Evolutionary conservation across 495 filamentous ascomycete species (phyloP).

Genomic region (Viridothelium virens): DNA sequence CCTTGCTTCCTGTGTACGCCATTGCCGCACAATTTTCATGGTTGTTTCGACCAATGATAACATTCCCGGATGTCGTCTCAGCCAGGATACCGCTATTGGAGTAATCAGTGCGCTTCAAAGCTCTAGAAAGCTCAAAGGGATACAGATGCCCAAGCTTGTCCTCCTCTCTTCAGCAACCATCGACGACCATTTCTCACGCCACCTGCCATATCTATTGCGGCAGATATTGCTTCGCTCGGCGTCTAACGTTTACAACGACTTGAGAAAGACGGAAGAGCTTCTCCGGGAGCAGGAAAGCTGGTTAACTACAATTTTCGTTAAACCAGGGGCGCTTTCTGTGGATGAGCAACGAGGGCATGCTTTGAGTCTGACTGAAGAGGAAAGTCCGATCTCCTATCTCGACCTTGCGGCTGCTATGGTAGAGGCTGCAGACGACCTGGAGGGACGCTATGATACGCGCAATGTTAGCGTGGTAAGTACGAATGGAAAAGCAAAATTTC

Average conservation of each 20-base stretch:
- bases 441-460: constrained; percentile 15
- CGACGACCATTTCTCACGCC: constrained; percentile 13
- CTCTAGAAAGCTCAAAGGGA: background rate
- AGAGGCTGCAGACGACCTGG: constrained; percentile 18
- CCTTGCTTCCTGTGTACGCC: constrained; percentile 18
- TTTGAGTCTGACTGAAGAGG: constrained; percentile 16
- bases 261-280: constrained; percentile 14
- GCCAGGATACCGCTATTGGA: constrained; percentile 14
- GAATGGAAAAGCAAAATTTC: constrained; percentile 19
- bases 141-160: constrained; percentile 16
- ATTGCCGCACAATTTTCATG: constrained; percentile 16
- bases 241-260: constrained; percentile 20
- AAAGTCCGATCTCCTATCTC: constrained; percentile 15
- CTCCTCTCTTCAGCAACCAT: constrained; percentile 21
- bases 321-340: constrained; percentile 18
- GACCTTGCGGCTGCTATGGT: constrained; percentile 20
- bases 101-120: constrained; percentile 16
- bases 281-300: constrained; percentile 16
- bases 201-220: constrained; percentile 14
- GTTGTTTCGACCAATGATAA: constrained; percentile 20
- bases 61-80: constrained; percentile 20
- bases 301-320: constrained; percentile 17
- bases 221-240: constrained; percentile 13
- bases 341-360: constrained; percentile 16
- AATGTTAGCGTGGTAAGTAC: constrained; percentile 18